phyloP scores from a whole-genome alignment of 495 filamentous ascomycete species.

The Trichoderma gamsii region DNA sequence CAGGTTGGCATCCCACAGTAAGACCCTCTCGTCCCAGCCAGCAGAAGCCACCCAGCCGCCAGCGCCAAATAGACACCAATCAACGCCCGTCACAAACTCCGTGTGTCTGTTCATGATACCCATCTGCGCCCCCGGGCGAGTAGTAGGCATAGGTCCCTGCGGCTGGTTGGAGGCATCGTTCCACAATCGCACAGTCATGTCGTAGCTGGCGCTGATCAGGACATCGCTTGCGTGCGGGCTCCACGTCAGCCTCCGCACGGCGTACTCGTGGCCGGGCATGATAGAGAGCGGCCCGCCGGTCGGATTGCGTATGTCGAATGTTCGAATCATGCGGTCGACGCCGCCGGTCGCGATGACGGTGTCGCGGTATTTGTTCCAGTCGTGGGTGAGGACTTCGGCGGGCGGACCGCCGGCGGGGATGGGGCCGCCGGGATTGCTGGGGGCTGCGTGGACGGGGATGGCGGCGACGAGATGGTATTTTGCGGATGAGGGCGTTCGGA shows the following conservation, averaged over 20 bases:
- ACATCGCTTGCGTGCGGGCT: conserved; percentile 84
- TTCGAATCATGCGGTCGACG: conserved; percentile 81
- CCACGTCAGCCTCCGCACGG: conserved; percentile 79
- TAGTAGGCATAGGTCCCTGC: conserved; percentile 21
- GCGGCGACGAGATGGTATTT: conserved; percentile 73
- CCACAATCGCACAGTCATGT: conserved; percentile 96
- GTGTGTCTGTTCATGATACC: conserved; percentile 88
- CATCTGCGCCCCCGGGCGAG: conserved; percentile 58
- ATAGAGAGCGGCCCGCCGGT: conserved; percentile 61
- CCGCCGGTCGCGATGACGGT: conserved; percentile 78
- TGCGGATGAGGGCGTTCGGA: conserved; percentile 71
- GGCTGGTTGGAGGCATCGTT: conserved; percentile 57
- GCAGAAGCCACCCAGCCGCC: conserved; percentile 93
- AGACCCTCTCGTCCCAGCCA: conserved; percentile 86
- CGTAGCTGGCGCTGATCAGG: conserved; percentile 82
- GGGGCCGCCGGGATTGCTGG: conserved; percentile 33
- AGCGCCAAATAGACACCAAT: conserved; percentile 94
- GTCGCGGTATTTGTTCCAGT: conserved; percentile 97
- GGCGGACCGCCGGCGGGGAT: conserved; percentile 35
- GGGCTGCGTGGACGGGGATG: conserved; percentile 68
- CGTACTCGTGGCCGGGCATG: conserved; percentile 83
- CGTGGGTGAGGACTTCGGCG: conserved; percentile 82
- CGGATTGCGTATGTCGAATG: conserved; percentile 78
- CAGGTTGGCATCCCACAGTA: conserved; percentile 79
- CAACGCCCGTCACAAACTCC: conserved; percentile 94